Evolutionary conservation across 148 eudicot species (phyloP).

Genomic region (Fagopyrum esculentum): DNA sequence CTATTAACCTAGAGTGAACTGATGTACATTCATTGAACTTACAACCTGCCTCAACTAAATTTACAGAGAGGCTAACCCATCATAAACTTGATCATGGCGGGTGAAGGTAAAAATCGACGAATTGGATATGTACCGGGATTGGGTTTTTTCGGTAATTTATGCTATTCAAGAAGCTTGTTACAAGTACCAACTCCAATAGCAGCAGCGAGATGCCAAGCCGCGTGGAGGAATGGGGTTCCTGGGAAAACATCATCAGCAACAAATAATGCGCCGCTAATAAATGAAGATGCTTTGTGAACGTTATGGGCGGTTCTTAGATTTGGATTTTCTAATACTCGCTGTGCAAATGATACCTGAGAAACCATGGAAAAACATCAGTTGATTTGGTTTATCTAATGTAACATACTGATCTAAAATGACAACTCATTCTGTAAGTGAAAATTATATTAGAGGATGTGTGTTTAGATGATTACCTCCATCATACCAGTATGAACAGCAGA

Average conservation of each 20-base stretch:
- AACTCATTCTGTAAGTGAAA: background rate
- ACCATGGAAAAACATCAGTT: background rate
- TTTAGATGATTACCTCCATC: constrained; percentile 67
- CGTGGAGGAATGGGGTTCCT: constrained; percentile 71
- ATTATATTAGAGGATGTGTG: background rate
- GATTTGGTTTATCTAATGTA: no score
- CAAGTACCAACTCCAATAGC: constrained; percentile 85
- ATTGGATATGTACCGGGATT: background rate
- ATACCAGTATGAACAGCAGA: constrained; percentile 89
- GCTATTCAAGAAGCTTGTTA: constrained; percentile 74
- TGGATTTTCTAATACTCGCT: constrained; percentile 69
- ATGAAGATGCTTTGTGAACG: constrained; percentile 69
- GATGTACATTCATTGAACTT: background rate
- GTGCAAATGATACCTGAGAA: constrained; percentile 70
- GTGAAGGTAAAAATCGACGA: constrained; percentile 1
- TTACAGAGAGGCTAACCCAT: background rate
- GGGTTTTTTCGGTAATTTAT: background rate
- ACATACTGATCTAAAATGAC: background rate
- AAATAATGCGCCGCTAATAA: constrained; percentile 69
- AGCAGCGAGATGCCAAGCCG: constrained; percentile 96
- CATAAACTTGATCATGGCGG: no score
- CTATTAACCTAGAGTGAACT: background rate
- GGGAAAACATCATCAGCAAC: constrained; percentile 78
- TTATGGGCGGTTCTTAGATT: constrained; percentile 65
- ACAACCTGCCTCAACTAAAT: background rate